These are phyloP conservation scores for Fraxinus xanthoxyloides DNA, from an alignment of 305 asterid species.

Conservation along the genomic window DNA sequence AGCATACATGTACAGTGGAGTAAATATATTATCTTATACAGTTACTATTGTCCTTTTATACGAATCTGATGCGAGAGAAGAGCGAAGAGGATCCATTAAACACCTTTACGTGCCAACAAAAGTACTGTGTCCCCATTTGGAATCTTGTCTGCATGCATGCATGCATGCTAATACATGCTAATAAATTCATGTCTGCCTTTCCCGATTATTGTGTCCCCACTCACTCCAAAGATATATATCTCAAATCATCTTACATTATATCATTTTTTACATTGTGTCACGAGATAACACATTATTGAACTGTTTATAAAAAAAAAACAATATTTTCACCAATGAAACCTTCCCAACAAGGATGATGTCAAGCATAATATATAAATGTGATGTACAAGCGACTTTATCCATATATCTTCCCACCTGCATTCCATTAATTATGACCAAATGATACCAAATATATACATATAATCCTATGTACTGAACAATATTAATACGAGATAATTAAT, in stretches of 20 bases:
- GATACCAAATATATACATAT: not conserved
- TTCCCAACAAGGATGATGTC: no score
- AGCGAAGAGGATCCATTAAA: conserved; percentile 1
- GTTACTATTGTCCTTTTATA: not conserved
- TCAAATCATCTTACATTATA: no score
- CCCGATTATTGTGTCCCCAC: not conserved
- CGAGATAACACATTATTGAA: no score
- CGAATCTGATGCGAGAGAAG: not conserved
- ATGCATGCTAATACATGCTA: not conserved
- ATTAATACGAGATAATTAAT: not conserved
- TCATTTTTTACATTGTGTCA: no score
- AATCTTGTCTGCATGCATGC: conserved; percentile 24
- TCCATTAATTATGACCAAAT: conserved; percentile 20
- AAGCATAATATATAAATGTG: no score
- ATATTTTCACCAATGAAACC: no score
- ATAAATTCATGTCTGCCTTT: not conserved
- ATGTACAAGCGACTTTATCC: no score
- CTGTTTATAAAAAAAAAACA: no score
- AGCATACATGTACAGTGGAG: not conserved
- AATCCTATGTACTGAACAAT: not conserved
- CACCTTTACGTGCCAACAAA: conserved; percentile 35
- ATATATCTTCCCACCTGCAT: not conserved
- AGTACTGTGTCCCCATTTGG: conserved; percentile 29
- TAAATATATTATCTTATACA: not conserved
- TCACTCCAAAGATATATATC: conserved; percentile 4